Percentiles rank a stretch among this genome's conserved stretches.
These are phyloP conservation scores for Agroathelia rolfsii DNA, from an alignment of 1,284 basidiomycete species.

Conservation along the genomic window DNA sequence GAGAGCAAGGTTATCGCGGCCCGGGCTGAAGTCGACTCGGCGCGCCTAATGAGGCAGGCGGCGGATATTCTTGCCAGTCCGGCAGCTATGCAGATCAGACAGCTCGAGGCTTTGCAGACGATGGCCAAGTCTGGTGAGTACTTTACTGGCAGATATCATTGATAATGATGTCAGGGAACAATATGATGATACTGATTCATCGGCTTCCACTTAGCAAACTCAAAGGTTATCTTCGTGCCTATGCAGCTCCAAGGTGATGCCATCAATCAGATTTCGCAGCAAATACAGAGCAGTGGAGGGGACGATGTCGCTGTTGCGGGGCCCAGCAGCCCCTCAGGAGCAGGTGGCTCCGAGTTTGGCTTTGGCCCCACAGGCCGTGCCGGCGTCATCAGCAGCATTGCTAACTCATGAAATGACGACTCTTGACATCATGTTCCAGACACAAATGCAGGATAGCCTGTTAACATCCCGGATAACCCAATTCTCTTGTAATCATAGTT, in stretches of 20 bases:
- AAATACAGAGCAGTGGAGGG: conserved; percentile 11
- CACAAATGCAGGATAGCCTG: too few species aligned
- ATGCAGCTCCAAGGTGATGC: conserved; percentile 81
- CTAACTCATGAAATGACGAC: too few species aligned
- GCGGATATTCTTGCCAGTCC: conserved; percentile 88
- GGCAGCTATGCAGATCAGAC: conserved; percentile 95
- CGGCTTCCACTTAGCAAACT: conserved; percentile 64
- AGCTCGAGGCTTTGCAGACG: conserved; percentile 78
- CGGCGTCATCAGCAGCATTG: conserved; percentile 43
- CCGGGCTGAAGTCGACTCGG: conserved; percentile 89
- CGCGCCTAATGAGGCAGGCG: conserved; percentile 89
- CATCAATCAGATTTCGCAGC: conserved; percentile 32
- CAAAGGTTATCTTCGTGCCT: conserved; percentile 92
- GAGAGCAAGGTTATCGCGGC: conserved; percentile 96
- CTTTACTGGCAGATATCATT: too few species aligned
- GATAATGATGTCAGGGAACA: too few species aligned
- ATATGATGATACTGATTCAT: too few species aligned
- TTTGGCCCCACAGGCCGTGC: conserved; percentile 37
- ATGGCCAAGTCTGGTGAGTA: conserved; percentile 29
- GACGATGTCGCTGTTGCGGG: conserved; percentile 1
- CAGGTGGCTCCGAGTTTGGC: conserved; percentile 10
- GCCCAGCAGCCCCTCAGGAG: neutral
- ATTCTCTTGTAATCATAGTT: too few species aligned
- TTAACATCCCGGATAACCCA: too few species aligned
- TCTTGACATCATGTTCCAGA: too few species aligned